phyloP scores from a whole-genome alignment of 2,329 filamentous ascomycete species.

The Pseudogymnoascus pannorum region DNA sequence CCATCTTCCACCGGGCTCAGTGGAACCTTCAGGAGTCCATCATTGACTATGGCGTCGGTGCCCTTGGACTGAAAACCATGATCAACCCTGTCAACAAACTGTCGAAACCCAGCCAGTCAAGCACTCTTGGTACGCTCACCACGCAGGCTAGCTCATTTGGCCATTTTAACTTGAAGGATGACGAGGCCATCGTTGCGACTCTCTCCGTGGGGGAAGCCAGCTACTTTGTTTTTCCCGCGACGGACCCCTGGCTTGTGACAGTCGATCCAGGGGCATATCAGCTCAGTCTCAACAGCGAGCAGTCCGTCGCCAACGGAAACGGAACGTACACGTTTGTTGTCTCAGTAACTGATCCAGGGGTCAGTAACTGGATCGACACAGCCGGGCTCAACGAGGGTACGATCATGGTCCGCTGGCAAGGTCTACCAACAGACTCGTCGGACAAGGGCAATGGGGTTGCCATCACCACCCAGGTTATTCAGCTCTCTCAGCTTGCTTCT shows the following conservation, averaged over 20 bases:
- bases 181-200: not conserved
- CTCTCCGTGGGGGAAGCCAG: not conserved
- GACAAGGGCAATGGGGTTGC: not conserved
- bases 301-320: not conserved
- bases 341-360: not conserved
- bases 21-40: not conserved
- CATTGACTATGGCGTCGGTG: not conserved
- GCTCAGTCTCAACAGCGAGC: not conserved
- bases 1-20: not conserved
- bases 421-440: not conserved
- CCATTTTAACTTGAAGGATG: not conserved
- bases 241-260: not conserved
- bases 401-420: not conserved
- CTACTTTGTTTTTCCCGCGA: not conserved
- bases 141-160: not conserved
- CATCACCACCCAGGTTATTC: not conserved
- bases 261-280: not conserved
- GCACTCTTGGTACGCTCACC: not conserved
- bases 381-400: not conserved
- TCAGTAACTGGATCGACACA: not conserved
- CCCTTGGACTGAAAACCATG: not conserved
- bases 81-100: not conserved
- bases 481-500: not conserved
- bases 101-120: not conserved
- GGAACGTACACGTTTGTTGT: not conserved